These are phyloP conservation scores for Trichoderma arundinaceum DNA, from an alignment of 2,329 filamentous ascomycete genomes.

Conservation along the genomic window DNA sequence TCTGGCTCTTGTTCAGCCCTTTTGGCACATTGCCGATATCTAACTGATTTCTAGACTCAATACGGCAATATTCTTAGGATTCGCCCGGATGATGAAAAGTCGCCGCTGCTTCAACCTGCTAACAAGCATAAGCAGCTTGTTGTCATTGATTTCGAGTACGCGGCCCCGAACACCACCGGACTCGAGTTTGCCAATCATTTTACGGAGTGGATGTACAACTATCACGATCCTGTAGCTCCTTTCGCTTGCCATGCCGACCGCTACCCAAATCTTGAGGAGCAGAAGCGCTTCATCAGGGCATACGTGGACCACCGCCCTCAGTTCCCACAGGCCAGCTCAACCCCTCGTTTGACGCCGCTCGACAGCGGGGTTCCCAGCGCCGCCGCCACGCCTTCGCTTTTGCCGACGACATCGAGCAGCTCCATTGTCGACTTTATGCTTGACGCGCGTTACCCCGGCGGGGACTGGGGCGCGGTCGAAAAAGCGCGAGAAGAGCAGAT, in stretches of 20 bases:
- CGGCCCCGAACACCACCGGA: constrained; percentile 83
- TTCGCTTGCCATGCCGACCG: constrained; percentile 69
- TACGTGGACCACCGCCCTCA: constrained; percentile 84
- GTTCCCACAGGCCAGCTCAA: constrained; percentile 60
- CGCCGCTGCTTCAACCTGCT: constrained; percentile 82
- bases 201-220: constrained; percentile 98
- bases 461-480: constrained; percentile 60
- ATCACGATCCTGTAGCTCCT: constrained; percentile 73
- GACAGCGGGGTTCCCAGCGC: constrained; percentile 47
- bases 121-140: constrained; percentile 96
- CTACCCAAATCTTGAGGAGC: constrained; percentile 83
- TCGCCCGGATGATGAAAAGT: constrained; percentile 71
- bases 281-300: constrained; percentile 80
- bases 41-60: constrained; percentile 71
- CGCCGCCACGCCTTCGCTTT: constrained; percentile 44
- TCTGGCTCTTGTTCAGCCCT: too few relatives aligned
- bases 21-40: constrained; percentile 21
- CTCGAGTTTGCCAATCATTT: constrained; percentile 98
- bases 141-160: constrained; percentile 98
- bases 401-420: constrained; percentile 50
- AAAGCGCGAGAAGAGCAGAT: constrained; percentile 64
- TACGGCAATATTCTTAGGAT: constrained; percentile 94
- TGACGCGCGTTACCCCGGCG: constrained; percentile 68
- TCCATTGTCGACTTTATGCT: constrained; percentile 78
- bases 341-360: constrained; percentile 55